Evolutionary conservation across 2,329 filamentous ascomycete genomes (phyloP).

Genomic region (Macrophomina phaseolina): DNA sequence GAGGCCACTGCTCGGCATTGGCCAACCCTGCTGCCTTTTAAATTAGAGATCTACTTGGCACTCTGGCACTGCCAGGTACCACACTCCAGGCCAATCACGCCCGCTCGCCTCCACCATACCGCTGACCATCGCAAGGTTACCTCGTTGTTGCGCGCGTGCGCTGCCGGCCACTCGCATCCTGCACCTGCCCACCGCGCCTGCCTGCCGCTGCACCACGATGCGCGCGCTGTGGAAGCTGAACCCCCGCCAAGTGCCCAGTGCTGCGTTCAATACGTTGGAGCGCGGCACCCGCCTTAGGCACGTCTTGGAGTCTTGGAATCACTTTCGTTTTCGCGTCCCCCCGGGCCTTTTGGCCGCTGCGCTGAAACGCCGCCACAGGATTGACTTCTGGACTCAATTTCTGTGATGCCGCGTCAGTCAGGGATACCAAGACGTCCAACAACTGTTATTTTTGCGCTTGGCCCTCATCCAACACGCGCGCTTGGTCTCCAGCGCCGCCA

Average conservation of each 20-base stretch:
- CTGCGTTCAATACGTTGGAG: not conserved
- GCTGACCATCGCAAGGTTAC: conserved; percentile 13
- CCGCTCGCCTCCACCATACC: not conserved
- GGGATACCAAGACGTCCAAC: conserved; percentile 19
- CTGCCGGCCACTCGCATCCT: conserved; percentile 18
- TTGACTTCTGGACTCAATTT: conserved; percentile 19
- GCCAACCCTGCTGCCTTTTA: conserved; percentile 10
- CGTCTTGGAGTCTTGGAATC: conserved; percentile 1
- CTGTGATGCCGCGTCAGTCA: conserved; percentile 11
- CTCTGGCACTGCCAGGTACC: conserved; percentile 8
- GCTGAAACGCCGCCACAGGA: conserved; percentile 18
- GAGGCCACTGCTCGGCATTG: conserved; percentile 14
- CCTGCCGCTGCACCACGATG: not conserved
- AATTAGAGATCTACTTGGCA: conserved; percentile 24
- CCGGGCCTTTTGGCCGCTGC: not conserved
- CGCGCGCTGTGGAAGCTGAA: conserved; percentile 17
- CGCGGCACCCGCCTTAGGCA: not conserved
- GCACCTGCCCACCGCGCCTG: not conserved
- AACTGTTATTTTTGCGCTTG: conserved; percentile 15
- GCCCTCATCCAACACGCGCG: conserved; percentile 8
- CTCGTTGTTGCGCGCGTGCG: conserved; percentile 19
- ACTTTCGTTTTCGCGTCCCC: conserved; percentile 2
- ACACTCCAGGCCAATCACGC: not conserved
- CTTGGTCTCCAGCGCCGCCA: conserved; percentile 1
- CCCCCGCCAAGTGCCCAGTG: conserved; percentile 16